phyloP scores from a whole-genome alignment of 2,329 filamentous ascomycete species.

The Aspergillus pseudoviridinutans region DNA sequence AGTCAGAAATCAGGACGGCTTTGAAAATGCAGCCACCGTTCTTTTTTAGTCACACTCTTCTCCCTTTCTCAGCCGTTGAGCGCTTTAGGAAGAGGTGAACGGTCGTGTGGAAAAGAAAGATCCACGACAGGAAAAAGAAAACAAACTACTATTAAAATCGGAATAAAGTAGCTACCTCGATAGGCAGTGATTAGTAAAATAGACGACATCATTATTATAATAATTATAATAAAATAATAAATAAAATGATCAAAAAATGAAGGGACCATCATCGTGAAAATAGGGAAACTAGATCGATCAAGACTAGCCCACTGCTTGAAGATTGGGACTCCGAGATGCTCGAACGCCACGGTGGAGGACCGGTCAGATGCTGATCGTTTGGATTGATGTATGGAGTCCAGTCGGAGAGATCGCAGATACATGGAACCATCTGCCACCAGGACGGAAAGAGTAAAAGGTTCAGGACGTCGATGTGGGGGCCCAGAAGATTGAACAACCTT shows the following conservation, averaged over 20 bases:
- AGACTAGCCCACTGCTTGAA: not conserved
- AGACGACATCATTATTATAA: constrained; percentile 2
- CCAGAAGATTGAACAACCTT: not conserved
- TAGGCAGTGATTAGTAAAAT: not conserved
- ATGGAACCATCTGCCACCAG: not conserved
- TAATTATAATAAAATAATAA: constrained; percentile 5
- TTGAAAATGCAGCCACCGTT: constrained; percentile 6
- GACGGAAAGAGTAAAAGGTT: not conserved
- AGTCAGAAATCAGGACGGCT: not conserved
- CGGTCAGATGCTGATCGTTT: constrained; percentile 16
- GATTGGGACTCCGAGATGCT: constrained; percentile 13
- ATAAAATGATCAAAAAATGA: not conserved
- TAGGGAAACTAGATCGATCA: constrained; percentile 3
- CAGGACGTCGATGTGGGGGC: not conserved
- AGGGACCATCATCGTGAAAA: not conserved
- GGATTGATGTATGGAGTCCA: not conserved
- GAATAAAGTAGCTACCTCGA: not conserved
- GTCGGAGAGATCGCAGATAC: not conserved
- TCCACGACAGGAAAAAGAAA: not conserved
- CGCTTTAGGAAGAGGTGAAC: not conserved
- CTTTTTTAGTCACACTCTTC: not conserved
- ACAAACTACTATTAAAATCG: not conserved
- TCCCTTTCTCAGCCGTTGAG: not conserved
- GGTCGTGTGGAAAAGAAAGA: not conserved
- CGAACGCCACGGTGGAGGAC: constrained; percentile 12